Conservation (phyloP, 2,329 filamentous ascomycete species). For the Colletotrichum caudatum region DNA sequence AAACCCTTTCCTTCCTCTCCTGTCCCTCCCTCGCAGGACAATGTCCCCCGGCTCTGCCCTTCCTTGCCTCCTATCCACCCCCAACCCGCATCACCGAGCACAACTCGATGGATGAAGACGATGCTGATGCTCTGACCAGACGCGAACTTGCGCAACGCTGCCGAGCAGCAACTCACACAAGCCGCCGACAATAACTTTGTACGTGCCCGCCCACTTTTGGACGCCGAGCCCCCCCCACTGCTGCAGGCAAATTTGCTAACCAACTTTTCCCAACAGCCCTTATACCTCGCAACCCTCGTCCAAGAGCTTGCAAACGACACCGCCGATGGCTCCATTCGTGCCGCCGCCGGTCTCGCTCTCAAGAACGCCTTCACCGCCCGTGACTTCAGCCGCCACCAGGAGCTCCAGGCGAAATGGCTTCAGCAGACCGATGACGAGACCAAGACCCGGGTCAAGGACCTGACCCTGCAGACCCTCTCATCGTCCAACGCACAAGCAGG, state of each 20-base stretch:
- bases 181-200: slow-evolving; percentile 97
- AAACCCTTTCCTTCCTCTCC: slow-evolving; percentile 22
- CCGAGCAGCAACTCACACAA: slow-evolving; percentile 93
- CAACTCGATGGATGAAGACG: slow-evolving; percentile 20
- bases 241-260: slow-evolving; percentile 45
- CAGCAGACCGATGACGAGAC: slow-evolving; percentile 83
- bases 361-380: slow-evolving; percentile 98
- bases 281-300: slow-evolving; percentile 92
- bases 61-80: slow-evolving; percentile 30
- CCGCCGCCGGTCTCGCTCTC: slow-evolving; percentile 93
- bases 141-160: slow-evolving; percentile 87
- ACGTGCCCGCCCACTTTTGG: slow-evolving; percentile 53
- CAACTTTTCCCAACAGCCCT: slow-evolving; percentile 69
- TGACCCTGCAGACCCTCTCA: slow-evolving; percentile 87
- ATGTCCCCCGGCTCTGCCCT: slow-evolving; percentile 13
- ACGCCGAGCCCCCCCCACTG: slow-evolving; percentile 38
- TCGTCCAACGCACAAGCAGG: slow-evolving; percentile 86
- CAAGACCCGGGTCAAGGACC: slow-evolving; percentile 88
- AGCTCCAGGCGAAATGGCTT: slow-evolving; percentile 94
- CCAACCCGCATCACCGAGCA: slow-evolving; percentile 26
- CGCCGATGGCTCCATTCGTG: slow-evolving; percentile 85
- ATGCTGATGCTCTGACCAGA: slow-evolving; percentile 67
- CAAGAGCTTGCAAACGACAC: slow-evolving; percentile 94
- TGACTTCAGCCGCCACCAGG: slow-evolving; percentile 86
- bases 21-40: slow-evolving; percentile 21